These are phyloP conservation scores for Stachybotrys elegans DNA, from an alignment of 2,329 filamentous ascomycete genomes.

Conservation along the genomic window DNA sequence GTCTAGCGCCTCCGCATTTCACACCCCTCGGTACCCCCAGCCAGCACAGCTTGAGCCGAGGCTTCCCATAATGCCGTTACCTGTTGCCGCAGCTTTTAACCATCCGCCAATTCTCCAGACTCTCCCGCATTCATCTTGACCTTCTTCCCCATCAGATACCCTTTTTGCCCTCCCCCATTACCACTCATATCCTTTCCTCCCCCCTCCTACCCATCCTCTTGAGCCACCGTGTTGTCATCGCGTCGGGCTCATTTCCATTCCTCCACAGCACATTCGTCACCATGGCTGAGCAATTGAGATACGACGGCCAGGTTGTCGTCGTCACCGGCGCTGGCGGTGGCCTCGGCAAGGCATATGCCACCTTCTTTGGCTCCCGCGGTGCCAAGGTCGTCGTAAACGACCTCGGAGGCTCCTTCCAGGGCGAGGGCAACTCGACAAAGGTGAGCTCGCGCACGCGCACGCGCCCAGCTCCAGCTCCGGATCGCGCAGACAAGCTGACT, in stretches of 20 bases:
- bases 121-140: conserved; percentile 11
- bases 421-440: conserved; percentile 82
- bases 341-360: conserved; percentile 74
- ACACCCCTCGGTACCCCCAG: conserved; percentile 21
- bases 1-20: conserved; percentile 19
- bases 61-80: conserved; percentile 16
- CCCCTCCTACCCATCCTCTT: conserved; percentile 5
- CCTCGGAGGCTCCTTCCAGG: conserved; percentile 86
- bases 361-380: conserved; percentile 87
- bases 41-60: conserved; percentile 19
- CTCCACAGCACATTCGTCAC: conserved; percentile 17
- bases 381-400: conserved; percentile 97
- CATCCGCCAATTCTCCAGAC: conserved; percentile 12
- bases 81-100: conserved; percentile 16
- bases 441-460: conserved; percentile 41
- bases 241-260: neutral
- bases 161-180: neutral
- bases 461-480: neutral
- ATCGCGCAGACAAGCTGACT: conserved; percentile 14
- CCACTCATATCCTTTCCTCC: conserved; percentile 3
- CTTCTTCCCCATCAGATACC: conserved; percentile 8
- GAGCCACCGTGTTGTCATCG: conserved; percentile 2
- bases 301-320: conserved; percentile 79
- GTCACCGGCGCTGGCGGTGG: conserved; percentile 79
- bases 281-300: conserved; percentile 69